Percentiles rank a stretch among this genome's conserved stretches.
Evolutionary conservation across 768 basidiomycete species (phyloP).

Genomic region (Auriscalpium microsporum): DNA sequence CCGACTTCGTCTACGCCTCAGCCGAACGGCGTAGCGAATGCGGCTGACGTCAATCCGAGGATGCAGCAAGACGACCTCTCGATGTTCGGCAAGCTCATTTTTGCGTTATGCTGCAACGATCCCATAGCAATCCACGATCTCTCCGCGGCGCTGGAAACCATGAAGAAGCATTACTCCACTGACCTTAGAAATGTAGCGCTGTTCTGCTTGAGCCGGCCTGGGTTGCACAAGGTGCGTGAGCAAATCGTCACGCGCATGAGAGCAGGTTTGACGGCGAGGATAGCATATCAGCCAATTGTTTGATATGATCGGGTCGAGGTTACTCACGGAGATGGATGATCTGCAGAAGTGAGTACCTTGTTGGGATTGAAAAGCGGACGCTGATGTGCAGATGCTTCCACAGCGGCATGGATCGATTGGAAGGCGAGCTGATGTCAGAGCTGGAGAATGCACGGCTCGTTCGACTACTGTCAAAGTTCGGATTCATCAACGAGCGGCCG

Average conservation of each 20-base stretch:
- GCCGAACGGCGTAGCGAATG: conserved; percentile 14
- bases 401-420: conserved; percentile 75
- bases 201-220: conserved; percentile 69
- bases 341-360: conserved; percentile 52
- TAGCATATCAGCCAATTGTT: conserved; percentile 75
- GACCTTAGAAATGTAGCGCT: conserved; percentile 78
- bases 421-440: conserved; percentile 78
- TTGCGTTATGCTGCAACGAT: conserved; percentile 70
- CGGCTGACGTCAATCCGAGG: conserved; percentile 40
- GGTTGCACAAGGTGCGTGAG: conserved; percentile 45
- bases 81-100: conserved; percentile 78
- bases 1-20: neutral
- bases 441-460: conserved; percentile 92
- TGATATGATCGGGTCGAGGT: conserved; percentile 65
- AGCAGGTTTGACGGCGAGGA: neutral
- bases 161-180: conserved; percentile 63
- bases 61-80: conserved; percentile 85
- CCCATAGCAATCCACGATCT: conserved; percentile 51
- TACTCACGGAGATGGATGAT: conserved; percentile 78
- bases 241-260: neutral
- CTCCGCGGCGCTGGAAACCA: conserved; percentile 63
- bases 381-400: neutral
- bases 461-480: conserved; percentile 84
- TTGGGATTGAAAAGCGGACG: neutral
- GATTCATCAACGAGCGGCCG: conserved; percentile 98